Conservation (phyloP, 257 asterid species). For the Scutellaria galericulata region DNA sequence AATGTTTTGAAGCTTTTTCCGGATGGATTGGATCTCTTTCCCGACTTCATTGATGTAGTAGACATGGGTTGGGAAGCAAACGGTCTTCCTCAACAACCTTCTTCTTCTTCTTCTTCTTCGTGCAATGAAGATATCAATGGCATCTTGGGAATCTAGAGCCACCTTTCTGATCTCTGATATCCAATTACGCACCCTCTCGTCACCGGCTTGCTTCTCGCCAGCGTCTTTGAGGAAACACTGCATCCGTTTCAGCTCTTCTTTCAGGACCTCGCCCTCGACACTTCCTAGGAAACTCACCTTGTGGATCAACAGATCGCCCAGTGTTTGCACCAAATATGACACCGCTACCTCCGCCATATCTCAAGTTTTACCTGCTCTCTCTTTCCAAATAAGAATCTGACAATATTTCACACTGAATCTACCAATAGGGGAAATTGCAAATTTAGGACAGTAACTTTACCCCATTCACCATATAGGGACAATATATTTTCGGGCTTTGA, state of each 20-base stretch:
- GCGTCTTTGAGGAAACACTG: not conserved
- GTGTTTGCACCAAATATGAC: not conserved
- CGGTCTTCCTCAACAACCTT: too few species aligned
- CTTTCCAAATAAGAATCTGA: too few species aligned
- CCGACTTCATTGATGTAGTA: constrained; percentile 12
- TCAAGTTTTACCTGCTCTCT: too few species aligned
- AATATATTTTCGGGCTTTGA: too few species aligned
- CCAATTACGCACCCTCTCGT: not conserved
- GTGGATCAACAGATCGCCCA: not conserved
- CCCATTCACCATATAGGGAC: too few species aligned
- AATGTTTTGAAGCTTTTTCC: not conserved
- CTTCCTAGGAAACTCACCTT: not conserved
- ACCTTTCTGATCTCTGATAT: not conserved
- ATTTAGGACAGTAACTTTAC: too few species aligned
- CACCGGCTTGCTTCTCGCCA: not conserved
- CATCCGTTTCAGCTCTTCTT: not conserved
- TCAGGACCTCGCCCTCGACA: not conserved
- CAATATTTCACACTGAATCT: too few species aligned
- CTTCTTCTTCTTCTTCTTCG: too few species aligned
- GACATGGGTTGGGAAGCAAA: not conserved
- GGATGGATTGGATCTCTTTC: not conserved
- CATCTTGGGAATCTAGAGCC: not conserved
- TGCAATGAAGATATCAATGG: not conserved
- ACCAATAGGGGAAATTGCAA: too few species aligned
- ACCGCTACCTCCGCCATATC: too few species aligned